Conservation (phyloP, 2,329 filamentous ascomycete species). For the Coniosporium uncinatum region DNA sequence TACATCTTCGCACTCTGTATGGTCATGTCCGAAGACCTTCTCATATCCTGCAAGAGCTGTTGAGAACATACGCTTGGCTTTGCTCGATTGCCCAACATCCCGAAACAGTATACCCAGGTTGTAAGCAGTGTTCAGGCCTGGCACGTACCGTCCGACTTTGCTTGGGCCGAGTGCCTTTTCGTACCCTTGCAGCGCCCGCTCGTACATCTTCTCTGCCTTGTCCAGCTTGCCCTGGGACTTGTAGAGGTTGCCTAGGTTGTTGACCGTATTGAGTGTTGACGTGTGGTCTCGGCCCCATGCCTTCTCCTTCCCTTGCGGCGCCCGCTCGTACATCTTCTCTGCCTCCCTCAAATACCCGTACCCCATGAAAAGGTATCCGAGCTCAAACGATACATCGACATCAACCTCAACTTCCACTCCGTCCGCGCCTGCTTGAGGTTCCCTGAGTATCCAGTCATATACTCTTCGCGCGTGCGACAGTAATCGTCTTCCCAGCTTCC, state of each 20-base stretch:
- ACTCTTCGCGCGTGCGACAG: too few species aligned
- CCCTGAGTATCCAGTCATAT: too few species aligned
- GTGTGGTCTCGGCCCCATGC: conserved; percentile 5
- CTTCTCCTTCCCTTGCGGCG: conserved; percentile 8
- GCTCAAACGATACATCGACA: too few species aligned
- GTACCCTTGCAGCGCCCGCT: conserved; percentile 7
- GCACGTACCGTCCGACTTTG: neutral
- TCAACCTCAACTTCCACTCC: neutral
- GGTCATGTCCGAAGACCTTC: too few species aligned
- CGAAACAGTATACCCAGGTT: neutral
- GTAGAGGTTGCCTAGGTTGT: conserved; percentile 9
- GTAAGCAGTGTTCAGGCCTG: neutral
- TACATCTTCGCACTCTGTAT: too few species aligned
- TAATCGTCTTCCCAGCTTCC: too few species aligned
- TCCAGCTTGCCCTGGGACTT: conserved; percentile 7
- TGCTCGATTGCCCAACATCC: neutral
- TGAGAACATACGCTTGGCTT: too few species aligned
- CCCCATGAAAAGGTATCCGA: conserved; percentile 5
- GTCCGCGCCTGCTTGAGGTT: neutral
- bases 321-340: conserved; percentile 9
- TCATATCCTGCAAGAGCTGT: too few species aligned
- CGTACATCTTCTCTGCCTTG: conserved; percentile 12
- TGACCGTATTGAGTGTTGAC: conserved; percentile 9
- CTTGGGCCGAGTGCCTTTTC: conserved; percentile 7
- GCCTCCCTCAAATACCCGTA: conserved; percentile 5